Conservation (phyloP, 441 rosid species). For the Bocquillonia castaneifolia region DNA sequence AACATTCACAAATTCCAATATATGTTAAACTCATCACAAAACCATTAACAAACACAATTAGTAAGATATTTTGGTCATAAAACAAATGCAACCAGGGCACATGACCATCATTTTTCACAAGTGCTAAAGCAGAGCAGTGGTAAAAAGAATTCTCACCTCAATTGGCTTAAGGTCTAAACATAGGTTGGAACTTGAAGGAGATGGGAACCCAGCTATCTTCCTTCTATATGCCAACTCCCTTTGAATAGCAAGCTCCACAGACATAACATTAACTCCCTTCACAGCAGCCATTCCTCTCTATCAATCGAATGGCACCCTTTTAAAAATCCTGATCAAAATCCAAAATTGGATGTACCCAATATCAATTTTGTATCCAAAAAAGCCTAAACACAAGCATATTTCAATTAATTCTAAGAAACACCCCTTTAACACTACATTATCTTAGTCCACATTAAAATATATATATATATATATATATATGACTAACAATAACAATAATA, state of each 20-base stretch:
- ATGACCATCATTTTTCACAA: not conserved
- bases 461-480: too few relatives aligned
- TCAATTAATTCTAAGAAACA: too few relatives aligned
- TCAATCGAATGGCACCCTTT: too few relatives aligned
- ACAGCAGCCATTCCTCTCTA: slow-evolving; percentile 21
- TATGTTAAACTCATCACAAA: too few relatives aligned
- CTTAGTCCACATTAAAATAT: not conserved
- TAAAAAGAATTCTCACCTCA: not conserved
- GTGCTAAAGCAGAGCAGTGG: not conserved
- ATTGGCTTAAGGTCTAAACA: slow-evolving; percentile 16
- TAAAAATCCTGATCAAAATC: not conserved
- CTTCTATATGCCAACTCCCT: slow-evolving; percentile 28
- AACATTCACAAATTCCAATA: too few relatives aligned
- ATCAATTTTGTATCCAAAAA: too few relatives aligned
- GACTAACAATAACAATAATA: too few relatives aligned
- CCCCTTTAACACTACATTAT: too few relatives aligned
- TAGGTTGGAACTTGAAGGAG: not conserved
- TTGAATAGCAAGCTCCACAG: slow-evolving; percentile 23
- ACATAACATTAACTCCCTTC: not conserved
- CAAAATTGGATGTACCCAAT: too few relatives aligned
- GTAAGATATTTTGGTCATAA: too few relatives aligned
- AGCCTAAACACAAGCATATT: too few relatives aligned
- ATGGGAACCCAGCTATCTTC: slow-evolving; percentile 14
- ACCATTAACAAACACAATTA: too few relatives aligned
- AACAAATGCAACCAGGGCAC: not conserved